Evolutionary conservation across 148 eudicot species (phyloP).

Genomic region (Nyssa sinensis): DNA sequence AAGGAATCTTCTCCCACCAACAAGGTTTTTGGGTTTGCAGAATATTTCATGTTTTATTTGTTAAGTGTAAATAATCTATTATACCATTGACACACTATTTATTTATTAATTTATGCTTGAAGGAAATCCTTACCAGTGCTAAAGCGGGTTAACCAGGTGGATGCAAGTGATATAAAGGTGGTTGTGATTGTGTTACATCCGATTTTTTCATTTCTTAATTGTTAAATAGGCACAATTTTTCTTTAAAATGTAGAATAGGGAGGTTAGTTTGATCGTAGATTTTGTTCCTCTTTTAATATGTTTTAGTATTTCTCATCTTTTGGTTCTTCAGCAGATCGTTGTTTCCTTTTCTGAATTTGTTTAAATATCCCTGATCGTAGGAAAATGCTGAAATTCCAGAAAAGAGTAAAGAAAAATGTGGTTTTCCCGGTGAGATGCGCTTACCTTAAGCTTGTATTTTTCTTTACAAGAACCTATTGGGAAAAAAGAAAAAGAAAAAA

Average conservation of each 20-base stretch:
- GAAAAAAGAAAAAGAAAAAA: too few species aligned
- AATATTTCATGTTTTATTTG: neutral
- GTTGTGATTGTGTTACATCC: conserved; percentile 16
- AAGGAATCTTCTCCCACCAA: conserved; percentile 31
- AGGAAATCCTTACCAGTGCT: conserved; percentile 69
- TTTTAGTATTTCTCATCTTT: conserved; percentile 2
- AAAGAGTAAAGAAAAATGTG: conserved; percentile 32
- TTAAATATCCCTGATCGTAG: conserved; percentile 30
- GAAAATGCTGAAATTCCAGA: conserved; percentile 35
- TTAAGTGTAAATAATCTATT: neutral
- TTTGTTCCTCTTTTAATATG: neutral
- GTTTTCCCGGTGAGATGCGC: conserved; percentile 60
- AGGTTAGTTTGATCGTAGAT: neutral
- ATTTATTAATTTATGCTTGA: conserved; percentile 22
- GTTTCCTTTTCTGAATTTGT: neutral
- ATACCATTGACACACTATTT: conserved; percentile 11
- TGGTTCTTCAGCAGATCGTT: conserved; percentile 6
- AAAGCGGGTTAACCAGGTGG: conserved; percentile 34
- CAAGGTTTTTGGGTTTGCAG: conserved; percentile 40
- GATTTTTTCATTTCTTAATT: neutral
- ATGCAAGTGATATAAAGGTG: conserved; percentile 34
- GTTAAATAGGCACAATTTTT: neutral
- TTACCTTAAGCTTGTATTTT: neutral
- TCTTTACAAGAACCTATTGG: too few species aligned
- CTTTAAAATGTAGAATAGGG: neutral